phyloP scores from a whole-genome alignment of 2,329 filamentous ascomycete species.

The Fusarium sp. region DNA sequence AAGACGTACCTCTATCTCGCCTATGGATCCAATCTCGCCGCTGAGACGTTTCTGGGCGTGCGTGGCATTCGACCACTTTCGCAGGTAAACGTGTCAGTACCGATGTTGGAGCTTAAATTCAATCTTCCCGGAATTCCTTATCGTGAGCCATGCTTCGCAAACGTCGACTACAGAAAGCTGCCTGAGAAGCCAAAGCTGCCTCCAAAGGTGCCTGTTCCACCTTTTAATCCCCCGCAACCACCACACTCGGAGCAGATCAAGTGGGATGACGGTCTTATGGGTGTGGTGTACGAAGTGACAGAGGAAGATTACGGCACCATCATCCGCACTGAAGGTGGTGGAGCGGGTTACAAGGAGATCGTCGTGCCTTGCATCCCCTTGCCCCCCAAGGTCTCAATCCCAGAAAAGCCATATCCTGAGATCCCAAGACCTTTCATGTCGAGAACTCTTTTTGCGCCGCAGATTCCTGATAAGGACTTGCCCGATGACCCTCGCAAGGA shows the following conservation, averaged over 20 bases:
- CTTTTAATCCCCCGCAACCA: slow-evolving; percentile 44
- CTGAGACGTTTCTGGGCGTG: slow-evolving; percentile 81
- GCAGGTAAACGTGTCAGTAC: slow-evolving; percentile 84
- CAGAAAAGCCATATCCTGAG: slow-evolving; percentile 68
- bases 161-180: slow-evolving; percentile 73
- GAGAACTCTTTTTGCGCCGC: slow-evolving; percentile 84
- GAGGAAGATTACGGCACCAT: slow-evolving; percentile 84
- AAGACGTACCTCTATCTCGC: slow-evolving; percentile 82
- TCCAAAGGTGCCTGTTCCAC: slow-evolving; percentile 48
- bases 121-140: slow-evolving; percentile 90
- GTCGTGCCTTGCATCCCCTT: slow-evolving; percentile 82
- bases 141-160: slow-evolving; percentile 91
- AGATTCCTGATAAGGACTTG: slow-evolving; percentile 55
- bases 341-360: slow-evolving; percentile 86
- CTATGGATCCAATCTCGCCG: slow-evolving; percentile 90
- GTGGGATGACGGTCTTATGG: slow-evolving; percentile 88
- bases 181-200: slow-evolving; percentile 57
- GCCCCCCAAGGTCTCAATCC: slow-evolving; percentile 69
- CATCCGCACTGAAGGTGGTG: slow-evolving; percentile 90
- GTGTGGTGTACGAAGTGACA: slow-evolving; percentile 96
- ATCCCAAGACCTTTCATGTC: slow-evolving; percentile 78
- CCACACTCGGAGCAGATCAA: slow-evolving; percentile 38
- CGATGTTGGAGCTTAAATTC: slow-evolving; percentile 82
- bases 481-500: slow-evolving; percentile 53
- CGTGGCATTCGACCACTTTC: slow-evolving; percentile 87